Evolutionary conservation across 768 basidiomycete species (phyloP), one percentile per base, ranked within the genome.

Genomic region (Tremella fuciformis): DNA sequence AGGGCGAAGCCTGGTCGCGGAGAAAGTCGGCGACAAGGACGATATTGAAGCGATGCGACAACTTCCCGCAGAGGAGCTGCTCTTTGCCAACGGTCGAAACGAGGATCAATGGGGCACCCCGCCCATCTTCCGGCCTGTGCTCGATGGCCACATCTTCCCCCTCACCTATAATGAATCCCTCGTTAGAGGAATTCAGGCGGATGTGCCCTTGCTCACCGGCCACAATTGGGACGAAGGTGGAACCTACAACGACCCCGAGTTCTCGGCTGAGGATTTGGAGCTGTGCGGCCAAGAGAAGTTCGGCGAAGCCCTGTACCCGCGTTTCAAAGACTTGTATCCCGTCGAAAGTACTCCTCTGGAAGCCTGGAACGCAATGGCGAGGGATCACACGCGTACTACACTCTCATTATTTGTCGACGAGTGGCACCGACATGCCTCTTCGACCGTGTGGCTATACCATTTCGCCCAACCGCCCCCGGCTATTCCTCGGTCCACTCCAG

Each of bases 201-300:
- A 50, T 16, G 49, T 50, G 26, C 8, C 49, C 7, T 6, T 50
- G 6, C 8, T 50, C 8, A 50, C 49, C 19, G 49, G 49, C 16
- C 49, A 50, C 26, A 50, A 50, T 16, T 7, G 8, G 4, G 49
- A 50, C 49, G 49, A 50, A 25, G 49, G 49, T 21, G 49, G 49
- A 6, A 50, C 49, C 7, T 50, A 50, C 19, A 19, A 7, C 49
- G 49, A 50, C 16, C 49, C 49, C 19, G 49, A 22, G 8, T 50
- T 19, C 8, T 6, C 6, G 4, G 16, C 3, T 4, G 49, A 50
- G 7, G 49, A 50, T 16, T 50, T 19, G 8, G 4, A 8, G 8
- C 8, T 8, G 7, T 50, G 49, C 49, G 49, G 8, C 16, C 3
- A 29, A 19, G 8, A 50, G 25, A 50, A 50, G 49, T 50, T 4